Conservation (phyloP, 257 asterid species). For the Solanum clarkiae region DNA sequence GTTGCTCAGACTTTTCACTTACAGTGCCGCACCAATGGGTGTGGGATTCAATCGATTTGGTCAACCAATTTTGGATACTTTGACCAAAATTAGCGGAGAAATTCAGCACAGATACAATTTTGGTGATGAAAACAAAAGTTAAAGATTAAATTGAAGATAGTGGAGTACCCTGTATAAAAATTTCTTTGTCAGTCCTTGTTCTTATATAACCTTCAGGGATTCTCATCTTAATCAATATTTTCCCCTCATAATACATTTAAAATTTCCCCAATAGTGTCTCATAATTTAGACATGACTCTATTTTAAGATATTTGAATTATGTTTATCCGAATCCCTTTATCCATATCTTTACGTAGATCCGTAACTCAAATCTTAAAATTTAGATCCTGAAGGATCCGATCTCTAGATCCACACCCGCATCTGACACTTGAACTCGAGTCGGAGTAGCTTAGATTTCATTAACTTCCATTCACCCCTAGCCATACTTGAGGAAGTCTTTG, state of each 20-base stretch:
- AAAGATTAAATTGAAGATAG: background rate
- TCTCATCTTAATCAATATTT: background rate
- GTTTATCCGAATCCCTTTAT: background rate
- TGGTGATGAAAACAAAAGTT: background rate
- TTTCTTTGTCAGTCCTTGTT: background rate
- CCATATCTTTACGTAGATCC: background rate
- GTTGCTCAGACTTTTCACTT: background rate
- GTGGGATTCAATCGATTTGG: background rate
- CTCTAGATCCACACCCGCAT: background rate
- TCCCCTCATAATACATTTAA: background rate
- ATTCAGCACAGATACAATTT: background rate
- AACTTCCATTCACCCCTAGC: background rate
- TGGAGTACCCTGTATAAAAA: background rate
- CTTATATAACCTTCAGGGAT: background rate
- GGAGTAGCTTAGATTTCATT: background rate
- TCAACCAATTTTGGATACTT: background rate
- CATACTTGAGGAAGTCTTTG: background rate
- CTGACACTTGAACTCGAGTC: background rate
- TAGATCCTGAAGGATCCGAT: background rate
- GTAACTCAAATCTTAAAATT: background rate
- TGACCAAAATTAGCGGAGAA: background rate
- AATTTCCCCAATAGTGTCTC: background rate
- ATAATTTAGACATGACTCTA: background rate
- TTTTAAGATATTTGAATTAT: background rate
- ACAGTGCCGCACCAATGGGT: background rate